phyloP scores from a whole-genome alignment of 257 asterid species.

The Jaltomata sinuosa region DNA sequence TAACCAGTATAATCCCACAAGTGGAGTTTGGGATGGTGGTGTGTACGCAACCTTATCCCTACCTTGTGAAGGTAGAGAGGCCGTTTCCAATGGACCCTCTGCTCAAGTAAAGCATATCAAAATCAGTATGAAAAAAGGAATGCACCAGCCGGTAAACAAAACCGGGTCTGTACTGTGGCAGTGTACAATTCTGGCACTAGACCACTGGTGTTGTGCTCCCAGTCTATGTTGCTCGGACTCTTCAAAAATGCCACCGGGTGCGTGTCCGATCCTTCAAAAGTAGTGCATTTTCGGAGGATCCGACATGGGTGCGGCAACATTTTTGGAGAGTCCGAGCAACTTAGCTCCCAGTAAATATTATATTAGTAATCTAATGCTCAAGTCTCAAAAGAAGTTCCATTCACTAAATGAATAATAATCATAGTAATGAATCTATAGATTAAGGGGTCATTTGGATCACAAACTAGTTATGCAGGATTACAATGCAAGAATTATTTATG shows the following conservation, averaged over 20 bases:
- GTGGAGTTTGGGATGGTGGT: neutral
- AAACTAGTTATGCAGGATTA: neutral
- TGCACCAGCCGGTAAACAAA: neutral
- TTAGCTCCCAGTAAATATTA: neutral
- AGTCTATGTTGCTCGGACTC: too few species aligned
- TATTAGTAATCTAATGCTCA: neutral
- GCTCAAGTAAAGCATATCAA: neutral
- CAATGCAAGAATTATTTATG: neutral
- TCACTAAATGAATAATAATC: neutral
- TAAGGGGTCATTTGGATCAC: neutral
- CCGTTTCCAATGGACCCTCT: neutral
- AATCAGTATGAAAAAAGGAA: neutral
- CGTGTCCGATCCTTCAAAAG: too few species aligned
- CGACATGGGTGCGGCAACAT: too few species aligned
- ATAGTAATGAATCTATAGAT: neutral
- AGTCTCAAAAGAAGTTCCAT: neutral
- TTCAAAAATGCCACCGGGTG: too few species aligned
- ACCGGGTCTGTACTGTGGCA: neutral
- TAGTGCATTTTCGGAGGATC: too few species aligned
- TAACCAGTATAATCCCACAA: neutral
- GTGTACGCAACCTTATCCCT: neutral
- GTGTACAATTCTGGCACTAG: neutral
- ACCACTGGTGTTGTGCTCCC: neutral
- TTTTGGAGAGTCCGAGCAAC: too few species aligned
- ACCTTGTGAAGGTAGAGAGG: neutral